Evolutionary conservation across 805 yeast genomes (phyloP).

Genomic region (Jamesozyma spencerorum): DNA sequence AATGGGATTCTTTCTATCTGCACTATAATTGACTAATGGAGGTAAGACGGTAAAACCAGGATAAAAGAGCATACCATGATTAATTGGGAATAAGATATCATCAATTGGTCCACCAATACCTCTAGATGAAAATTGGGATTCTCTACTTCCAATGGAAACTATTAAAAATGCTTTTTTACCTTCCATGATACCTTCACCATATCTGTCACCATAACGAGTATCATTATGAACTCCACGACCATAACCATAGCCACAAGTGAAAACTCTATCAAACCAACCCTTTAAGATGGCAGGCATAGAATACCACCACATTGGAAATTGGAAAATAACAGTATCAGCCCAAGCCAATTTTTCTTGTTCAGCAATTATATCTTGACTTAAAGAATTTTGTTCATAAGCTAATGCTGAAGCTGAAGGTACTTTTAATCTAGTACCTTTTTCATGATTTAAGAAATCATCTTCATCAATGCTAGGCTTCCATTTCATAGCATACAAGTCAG

Average conservation of each 20-base stretch:
- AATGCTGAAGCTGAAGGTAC: constrained; percentile 13
- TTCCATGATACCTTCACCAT: constrained; percentile 19
- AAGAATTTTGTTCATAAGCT: constrained; percentile 8
- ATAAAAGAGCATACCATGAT: constrained; percentile 19
- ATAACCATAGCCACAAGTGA: constrained; percentile 19
- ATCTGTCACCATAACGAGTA: constrained; percentile 9
- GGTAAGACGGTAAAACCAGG: constrained; percentile 21
- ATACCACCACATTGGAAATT: constrained; percentile 29
- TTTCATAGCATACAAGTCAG: constrained; percentile 19
- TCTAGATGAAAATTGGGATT: constrained; percentile 9
- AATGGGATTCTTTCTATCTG: constrained; percentile 4
- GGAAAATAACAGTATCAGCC: constrained; percentile 25
- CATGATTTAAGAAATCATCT: constrained; percentile 15
- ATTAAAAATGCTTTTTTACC: constrained; percentile 17
- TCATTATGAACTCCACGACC: constrained; percentile 12
- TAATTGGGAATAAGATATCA: constrained; percentile 21
- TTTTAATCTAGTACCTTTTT: constrained; percentile 10
- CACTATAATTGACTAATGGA: constrained; percentile 9
- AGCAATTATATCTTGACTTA: constrained; percentile 21
- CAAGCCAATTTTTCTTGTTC: constrained; percentile 25
- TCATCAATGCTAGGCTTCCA: constrained; percentile 18
- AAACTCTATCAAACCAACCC: constrained; percentile 27
- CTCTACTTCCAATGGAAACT: constrained; percentile 13
- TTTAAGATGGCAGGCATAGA: constrained; percentile 27
- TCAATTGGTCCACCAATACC: constrained; percentile 21